A percentile compares a stretch with the other conserved stretches of the same genome.
Conservation (phyloP, 345 rosid genomes). For the Boechera divaricarpa region DNA sequence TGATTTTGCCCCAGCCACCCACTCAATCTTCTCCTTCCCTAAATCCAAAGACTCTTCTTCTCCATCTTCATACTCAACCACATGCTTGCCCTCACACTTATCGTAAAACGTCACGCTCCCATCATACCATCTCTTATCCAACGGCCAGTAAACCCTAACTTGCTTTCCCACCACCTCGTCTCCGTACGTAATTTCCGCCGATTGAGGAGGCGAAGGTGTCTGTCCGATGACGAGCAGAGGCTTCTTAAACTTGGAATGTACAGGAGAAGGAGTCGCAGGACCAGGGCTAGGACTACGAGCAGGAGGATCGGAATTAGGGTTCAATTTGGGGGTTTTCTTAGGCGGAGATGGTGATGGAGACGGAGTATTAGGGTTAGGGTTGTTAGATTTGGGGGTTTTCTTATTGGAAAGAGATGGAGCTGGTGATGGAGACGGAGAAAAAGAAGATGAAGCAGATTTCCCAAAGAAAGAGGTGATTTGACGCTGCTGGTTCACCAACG, state of each 20-base stretch:
- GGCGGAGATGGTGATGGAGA: conserved; percentile 50
- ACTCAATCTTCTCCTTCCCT: conserved; percentile 85
- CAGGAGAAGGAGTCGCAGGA: conserved; percentile 80
- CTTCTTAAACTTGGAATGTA: conserved; percentile 61
- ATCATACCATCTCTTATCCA: conserved; percentile 89
- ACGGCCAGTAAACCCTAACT: conserved; percentile 89
- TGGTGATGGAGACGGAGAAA: conserved; percentile 54
- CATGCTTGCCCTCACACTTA: conserved; percentile 64
- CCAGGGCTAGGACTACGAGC: conserved; percentile 49
- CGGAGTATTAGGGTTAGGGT: conserved; percentile 52
- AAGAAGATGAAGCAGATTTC: conserved; percentile 42
- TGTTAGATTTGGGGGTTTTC: conserved; percentile 49
- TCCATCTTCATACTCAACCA: conserved; percentile 73
- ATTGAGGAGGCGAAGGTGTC: conserved; percentile 46
- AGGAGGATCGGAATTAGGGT: conserved; percentile 44
- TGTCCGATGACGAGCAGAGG: conserved; percentile 71
- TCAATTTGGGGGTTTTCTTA: conserved; percentile 46
- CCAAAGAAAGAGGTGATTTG: conserved; percentile 92
- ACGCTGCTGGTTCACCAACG: conserved; percentile 83
- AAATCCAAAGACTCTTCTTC: conserved; percentile 92
- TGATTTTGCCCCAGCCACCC: conserved; percentile 53
- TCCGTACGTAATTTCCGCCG: conserved; percentile 48
- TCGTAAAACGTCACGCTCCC: conserved; percentile 64
- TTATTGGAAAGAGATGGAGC: conserved; percentile 44
- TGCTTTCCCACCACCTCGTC: conserved; percentile 68